Base-by-base conservation (phyloP, 495 filamentous ascomycete species). In the Eremomyces bilateralis region DNA sequence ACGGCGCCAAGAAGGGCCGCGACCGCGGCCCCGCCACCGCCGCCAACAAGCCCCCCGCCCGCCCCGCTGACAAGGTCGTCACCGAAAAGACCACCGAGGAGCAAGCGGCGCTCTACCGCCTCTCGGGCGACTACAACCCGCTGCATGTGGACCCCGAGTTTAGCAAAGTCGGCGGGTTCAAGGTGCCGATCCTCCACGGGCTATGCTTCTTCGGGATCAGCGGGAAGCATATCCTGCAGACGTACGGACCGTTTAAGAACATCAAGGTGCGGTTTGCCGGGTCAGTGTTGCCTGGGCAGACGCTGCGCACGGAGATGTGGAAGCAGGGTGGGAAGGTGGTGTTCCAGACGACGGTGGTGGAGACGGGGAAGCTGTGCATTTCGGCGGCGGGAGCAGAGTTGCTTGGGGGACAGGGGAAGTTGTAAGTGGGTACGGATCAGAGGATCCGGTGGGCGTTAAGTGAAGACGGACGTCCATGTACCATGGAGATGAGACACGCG, bases 201-300 rank as follows among this genome's bases (percentile, higher is more conserved):
- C 65, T 97, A 20, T 95, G 85, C 67, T 92, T 81, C 57, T 80
- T 97, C 42, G 88, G 90, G 39, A 71, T 95, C 35, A 68, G 80
- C 1, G 80, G 73, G 38, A 95, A 93, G 67, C 80, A 81, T 41
- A 71, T 97, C 29, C 77, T 83, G 52, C 62, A 75, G 53, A 77
- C 63, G 43, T 95, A 70, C 53, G 88, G 88, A 15, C 55, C 64
- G 36, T 90, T 75, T 61, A 80, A 75, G 64, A 95, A 88, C 58
- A 69, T 95, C 54, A 97, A 97, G 68, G 88, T 94, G 4, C 60
- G 88, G 40, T 97, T 97, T 58, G 84, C 82, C 3, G 90, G 88
- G 27, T 76, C 81, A 10, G 88, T 97, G 1, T 45, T 85, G 17
- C 90, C 88, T 1, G 90, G 88, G 4, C 80, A 97, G 69, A 95